Percentiles rank a stretch among this genome's conserved stretches.
phyloP scores from a whole-genome alignment of 352 stramenopile species.

The Phytophthora quininea region DNA sequence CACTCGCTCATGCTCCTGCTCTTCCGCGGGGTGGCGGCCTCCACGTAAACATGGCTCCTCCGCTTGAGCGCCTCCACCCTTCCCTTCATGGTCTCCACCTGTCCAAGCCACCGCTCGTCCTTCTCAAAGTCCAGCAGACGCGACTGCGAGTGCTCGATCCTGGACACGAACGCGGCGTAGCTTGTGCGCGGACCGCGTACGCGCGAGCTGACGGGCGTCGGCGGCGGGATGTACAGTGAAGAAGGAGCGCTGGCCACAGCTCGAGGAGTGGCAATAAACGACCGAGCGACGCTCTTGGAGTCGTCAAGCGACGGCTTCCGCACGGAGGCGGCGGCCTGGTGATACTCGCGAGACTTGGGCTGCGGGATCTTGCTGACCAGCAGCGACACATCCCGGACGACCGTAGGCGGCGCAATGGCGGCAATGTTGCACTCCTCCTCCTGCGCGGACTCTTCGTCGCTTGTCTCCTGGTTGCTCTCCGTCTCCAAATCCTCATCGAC shows the following conservation, averaged over 20 bases:
- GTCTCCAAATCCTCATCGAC: conserved; percentile 1
- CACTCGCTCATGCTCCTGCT: conserved; percentile 42
- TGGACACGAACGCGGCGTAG: conserved; percentile 37
- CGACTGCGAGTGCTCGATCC: conserved; percentile 38
- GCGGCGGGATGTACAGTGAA: conserved; percentile 20
- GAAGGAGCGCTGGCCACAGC: conserved; percentile 4
- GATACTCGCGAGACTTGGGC: conserved; percentile 38
- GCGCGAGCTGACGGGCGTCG: conserved; percentile 26
- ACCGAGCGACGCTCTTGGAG: conserved; percentile 2
- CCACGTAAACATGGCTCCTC: conserved; percentile 29
- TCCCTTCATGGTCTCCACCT: conserved; percentile 37
- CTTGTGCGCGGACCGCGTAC: conserved; percentile 26
- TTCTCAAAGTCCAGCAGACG: conserved; percentile 42
- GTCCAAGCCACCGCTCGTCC: conserved; percentile 37
- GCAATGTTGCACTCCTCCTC: conserved; percentile 1
- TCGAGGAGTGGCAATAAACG: conserved; percentile 1
- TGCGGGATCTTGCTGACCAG: conserved; percentile 30
- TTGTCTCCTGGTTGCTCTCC: conserved; percentile 30
- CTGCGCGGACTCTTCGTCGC: background rate
- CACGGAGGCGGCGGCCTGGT: conserved; percentile 20
- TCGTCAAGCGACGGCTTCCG: conserved; percentile 6
- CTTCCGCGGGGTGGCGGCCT: conserved; percentile 25
- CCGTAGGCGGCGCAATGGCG: background rate
- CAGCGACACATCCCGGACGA: conserved; percentile 8
- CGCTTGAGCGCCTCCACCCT: conserved; percentile 39